These are phyloP conservation scores for Trametes cingulata DNA, from an alignment of 768 basidiomycete genomes.

Conservation along the genomic window DNA sequence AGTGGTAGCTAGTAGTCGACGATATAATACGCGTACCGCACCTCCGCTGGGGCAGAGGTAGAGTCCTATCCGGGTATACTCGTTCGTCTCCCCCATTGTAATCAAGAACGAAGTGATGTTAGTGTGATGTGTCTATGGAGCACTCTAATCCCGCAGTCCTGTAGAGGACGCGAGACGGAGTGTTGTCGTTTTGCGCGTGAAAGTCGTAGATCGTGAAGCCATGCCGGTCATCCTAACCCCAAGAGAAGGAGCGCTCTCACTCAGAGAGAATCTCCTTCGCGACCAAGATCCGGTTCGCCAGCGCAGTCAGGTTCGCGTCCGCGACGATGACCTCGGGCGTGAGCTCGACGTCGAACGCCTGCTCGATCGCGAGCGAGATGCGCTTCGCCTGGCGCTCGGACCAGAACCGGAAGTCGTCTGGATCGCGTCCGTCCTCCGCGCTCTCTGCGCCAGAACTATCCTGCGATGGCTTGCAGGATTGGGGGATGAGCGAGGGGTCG, in stretches of 20 bases:
- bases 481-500: constrained; percentile 79
- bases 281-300: constrained; percentile 82
- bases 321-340: constrained; percentile 89
- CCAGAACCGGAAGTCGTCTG: constrained; percentile 96
- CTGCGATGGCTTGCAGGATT: constrained; percentile 49
- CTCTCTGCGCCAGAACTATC: constrained; percentile 27
- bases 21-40: neutral
- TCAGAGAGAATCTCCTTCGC: constrained; percentile 44
- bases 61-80: neutral
- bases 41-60: neutral
- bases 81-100: neutral
- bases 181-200: too few relatives aligned
- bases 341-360: constrained; percentile 87
- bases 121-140: neutral
- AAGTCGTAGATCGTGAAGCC: neutral
- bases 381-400: constrained; percentile 86
- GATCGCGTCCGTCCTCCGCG: constrained; percentile 58
- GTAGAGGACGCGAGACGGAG: too few relatives aligned
- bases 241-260: neutral
- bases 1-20: neutral
- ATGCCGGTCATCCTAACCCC: neutral
- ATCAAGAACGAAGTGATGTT: neutral
- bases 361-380: constrained; percentile 76
- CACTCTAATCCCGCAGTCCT: neutral
- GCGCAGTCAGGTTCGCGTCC: constrained; percentile 85